These are phyloP conservation scores for Penicillium arizonense DNA, from an alignment of 495 filamentous ascomycete genomes.

Conservation along the genomic window DNA sequence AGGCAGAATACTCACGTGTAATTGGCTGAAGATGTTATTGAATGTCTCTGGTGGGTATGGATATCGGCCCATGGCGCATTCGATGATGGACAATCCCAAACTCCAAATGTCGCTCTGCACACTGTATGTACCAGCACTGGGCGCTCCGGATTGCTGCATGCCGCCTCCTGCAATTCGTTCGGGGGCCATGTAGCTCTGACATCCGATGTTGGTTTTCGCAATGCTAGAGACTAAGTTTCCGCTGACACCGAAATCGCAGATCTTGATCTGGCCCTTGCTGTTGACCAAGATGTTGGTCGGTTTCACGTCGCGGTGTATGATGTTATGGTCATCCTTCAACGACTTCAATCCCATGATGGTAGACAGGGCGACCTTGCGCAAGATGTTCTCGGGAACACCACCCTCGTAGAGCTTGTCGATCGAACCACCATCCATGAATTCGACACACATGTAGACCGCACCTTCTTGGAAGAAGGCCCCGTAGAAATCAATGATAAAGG, in stretches of 20 bases:
- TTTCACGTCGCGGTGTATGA: slow-evolving; percentile 98
- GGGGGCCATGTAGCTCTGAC: slow-evolving; percentile 99
- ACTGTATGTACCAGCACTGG: slow-evolving; percentile 83
- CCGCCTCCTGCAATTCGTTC: slow-evolving; percentile 90
- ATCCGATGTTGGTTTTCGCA: slow-evolving; percentile 98
- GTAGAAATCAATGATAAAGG: slow-evolving; percentile 98
- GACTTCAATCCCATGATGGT: slow-evolving; percentile 89
- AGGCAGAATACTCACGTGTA: slow-evolving; percentile 70
- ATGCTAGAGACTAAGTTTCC: slow-evolving; percentile 97
- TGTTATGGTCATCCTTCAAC: slow-evolving; percentile 97
- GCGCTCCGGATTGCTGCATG: slow-evolving; percentile 70
- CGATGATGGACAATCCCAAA: slow-evolving; percentile 89
- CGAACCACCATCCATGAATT: slow-evolving; percentile 99
- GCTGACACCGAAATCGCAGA: slow-evolving; percentile 97
- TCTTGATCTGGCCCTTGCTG: slow-evolving; percentile 87
- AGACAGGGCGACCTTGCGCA: slow-evolving; percentile 88
- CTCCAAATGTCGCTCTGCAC: slow-evolving; percentile 99
- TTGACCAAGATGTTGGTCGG: slow-evolving; percentile 97
- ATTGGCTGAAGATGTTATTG: slow-evolving; percentile 96
- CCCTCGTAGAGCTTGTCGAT: slow-evolving; percentile 96
- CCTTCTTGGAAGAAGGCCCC: slow-evolving; percentile 99
- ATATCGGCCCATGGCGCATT: slow-evolving; percentile 93
- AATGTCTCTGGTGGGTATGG: slow-evolving; percentile 98
- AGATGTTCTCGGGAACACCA: slow-evolving; percentile 82
- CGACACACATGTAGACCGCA: slow-evolving; percentile 98